Evolutionary conservation across 169 alveolate species (phyloP).

Genomic region (Plasmodium malariae): DNA sequence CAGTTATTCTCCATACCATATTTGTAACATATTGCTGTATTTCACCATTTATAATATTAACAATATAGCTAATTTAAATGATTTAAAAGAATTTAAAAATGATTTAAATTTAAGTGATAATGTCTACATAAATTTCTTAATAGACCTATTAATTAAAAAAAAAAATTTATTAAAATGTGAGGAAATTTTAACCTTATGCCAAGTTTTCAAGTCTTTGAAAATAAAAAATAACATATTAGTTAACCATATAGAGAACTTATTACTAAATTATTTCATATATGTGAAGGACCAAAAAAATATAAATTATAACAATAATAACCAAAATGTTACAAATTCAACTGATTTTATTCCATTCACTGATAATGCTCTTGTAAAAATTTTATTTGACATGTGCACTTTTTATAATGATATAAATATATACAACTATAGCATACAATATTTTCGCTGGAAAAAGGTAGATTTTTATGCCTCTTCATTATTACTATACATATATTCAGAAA

Average conservation of each 20-base stretch:
- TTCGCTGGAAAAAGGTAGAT: slow-evolving; percentile 34
- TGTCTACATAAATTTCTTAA: slow-evolving; percentile 9
- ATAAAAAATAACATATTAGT: slow-evolving; percentile 41
- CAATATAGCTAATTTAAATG: background rate
- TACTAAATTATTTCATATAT: slow-evolving; percentile 22
- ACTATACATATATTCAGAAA: slow-evolving; percentile 62
- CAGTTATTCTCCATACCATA: slow-evolving; percentile 55
- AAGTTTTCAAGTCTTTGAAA: slow-evolving; percentile 57
- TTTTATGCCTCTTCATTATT: slow-evolving; percentile 50
- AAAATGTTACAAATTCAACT: background rate
- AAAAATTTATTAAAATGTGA: slow-evolving; percentile 47
- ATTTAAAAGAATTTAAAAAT: background rate
- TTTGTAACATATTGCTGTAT: slow-evolving; percentile 68
- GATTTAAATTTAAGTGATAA: slow-evolving; percentile 3
- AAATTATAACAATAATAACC: background rate
- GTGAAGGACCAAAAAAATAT: background rate
- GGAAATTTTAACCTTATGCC: slow-evolving; percentile 69
- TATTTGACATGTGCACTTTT: slow-evolving; percentile 73
- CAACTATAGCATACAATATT: slow-evolving; percentile 37
- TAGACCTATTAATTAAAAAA: slow-evolving; percentile 45
- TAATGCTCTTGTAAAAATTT: slow-evolving; percentile 34
- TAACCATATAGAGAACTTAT: slow-evolving; percentile 36
- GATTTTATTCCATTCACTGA: background rate
- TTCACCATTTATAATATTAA: slow-evolving; percentile 45
- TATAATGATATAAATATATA: slow-evolving; percentile 66